phyloP scores from a whole-genome alignment of 768 basidiomycete species.

The Leucosporidium scottii region DNA sequence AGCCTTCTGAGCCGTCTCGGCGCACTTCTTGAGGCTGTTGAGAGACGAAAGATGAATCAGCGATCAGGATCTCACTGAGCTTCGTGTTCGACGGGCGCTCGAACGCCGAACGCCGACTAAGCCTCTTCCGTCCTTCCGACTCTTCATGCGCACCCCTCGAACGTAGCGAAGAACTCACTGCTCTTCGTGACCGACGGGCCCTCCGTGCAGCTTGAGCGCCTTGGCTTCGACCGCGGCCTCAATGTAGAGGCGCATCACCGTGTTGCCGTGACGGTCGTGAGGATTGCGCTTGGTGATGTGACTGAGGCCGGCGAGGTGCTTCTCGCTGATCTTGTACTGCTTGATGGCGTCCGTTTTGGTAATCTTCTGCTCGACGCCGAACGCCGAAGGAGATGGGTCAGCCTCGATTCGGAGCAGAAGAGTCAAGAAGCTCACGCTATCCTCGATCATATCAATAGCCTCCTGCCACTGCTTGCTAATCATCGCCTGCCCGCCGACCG shows the following conservation, averaged over 20 bases:
- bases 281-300: conserved; percentile 14
- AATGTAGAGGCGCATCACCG: conserved; percentile 9
- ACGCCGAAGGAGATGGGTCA: background rate
- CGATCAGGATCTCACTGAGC: background rate
- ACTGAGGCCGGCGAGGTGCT: background rate
- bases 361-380: too few relatives aligned
- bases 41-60: too few relatives aligned
- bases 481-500: background rate
- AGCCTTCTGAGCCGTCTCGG: too few relatives aligned
- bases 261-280: background rate
- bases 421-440: background rate
- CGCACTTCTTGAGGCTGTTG: too few relatives aligned
- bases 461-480: background rate
- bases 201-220: conserved; percentile 15
- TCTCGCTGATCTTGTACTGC: too few relatives aligned
- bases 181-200: background rate
- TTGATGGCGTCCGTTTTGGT: too few relatives aligned
- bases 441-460: conserved; percentile 4
- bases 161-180: conserved; percentile 5
- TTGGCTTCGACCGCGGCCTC: conserved; percentile 17
- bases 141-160: too few relatives aligned
- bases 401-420: too few relatives aligned
- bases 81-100: background rate
- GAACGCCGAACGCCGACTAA: too few relatives aligned
- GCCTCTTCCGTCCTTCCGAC: too few relatives aligned